Percentiles rank a stretch among this genome's conserved stretches.
Conservation (phyloP, 495 filamentous ascomycete species). For the Tuber indicum region DNA sequence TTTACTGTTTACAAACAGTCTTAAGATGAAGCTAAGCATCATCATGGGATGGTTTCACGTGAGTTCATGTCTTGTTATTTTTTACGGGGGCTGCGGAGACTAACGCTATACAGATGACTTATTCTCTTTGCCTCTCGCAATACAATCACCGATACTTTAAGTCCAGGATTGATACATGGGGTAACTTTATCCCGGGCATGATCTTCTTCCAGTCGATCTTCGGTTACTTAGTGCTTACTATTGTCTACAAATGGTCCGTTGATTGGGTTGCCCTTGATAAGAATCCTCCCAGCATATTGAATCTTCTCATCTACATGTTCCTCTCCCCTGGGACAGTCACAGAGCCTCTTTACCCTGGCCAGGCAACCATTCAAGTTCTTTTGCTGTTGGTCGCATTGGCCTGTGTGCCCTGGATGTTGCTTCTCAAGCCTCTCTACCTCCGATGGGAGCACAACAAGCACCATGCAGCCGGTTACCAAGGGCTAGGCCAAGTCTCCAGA, state of each 20-base stretch:
- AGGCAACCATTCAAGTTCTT: constrained; percentile 64
- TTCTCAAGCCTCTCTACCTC: constrained; percentile 92
- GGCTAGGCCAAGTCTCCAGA: constrained; percentile 68
- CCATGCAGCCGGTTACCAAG: constrained; percentile 79
- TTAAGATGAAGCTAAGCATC: constrained; percentile 99
- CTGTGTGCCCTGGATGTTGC: constrained; percentile 83
- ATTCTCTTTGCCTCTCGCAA: constrained; percentile 85
- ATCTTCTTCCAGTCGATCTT: constrained; percentile 99
- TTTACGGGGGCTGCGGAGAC: neutral
- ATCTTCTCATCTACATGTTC: constrained; percentile 99
- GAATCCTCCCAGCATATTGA: constrained; percentile 77
- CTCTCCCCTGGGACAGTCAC: constrained; percentile 68
- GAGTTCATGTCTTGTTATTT: constrained; percentile 37
- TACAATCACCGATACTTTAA: constrained; percentile 94
- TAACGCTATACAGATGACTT: constrained; percentile 66
- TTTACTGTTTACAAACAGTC: constrained; percentile 88
- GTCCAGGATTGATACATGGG: constrained; percentile 86
- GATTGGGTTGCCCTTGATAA: constrained; percentile 67
- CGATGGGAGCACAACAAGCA: constrained; percentile 87
- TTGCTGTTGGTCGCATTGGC: constrained; percentile 75
- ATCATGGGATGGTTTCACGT: constrained; percentile 88
- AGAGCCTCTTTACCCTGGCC: constrained; percentile 67
- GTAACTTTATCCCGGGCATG: constrained; percentile 96
- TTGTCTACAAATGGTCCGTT: constrained; percentile 93
- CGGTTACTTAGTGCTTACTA: constrained; percentile 86